Evolutionary conservation across 2,329 filamentous ascomycete genomes (phyloP).

Genomic region (Aureobasidium sp.): DNA sequence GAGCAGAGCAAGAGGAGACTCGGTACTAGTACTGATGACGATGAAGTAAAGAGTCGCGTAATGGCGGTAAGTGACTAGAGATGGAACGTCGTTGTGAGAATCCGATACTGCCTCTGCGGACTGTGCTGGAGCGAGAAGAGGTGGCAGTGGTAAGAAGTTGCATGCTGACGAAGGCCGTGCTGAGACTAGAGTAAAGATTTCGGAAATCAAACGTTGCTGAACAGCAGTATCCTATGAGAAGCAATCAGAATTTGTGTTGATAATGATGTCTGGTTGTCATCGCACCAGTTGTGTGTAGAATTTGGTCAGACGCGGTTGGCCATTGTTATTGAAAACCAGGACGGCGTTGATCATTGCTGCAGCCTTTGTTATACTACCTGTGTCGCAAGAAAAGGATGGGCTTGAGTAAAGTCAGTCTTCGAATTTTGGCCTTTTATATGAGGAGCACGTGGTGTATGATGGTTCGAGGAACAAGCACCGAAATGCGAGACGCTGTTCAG

Average conservation of each 20-base stretch:
- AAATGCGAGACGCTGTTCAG: background rate
- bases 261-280: slow-evolving; percentile 10
- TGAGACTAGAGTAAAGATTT: slow-evolving; percentile 94
- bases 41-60: slow-evolving; percentile 99
- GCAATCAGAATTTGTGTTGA: background rate
- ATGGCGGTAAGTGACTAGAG: slow-evolving; percentile 93
- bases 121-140: slow-evolving; percentile 23
- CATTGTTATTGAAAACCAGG: slow-evolving; percentile 96
- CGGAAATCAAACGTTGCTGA: slow-evolving; percentile 90
- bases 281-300: slow-evolving; percentile 90
- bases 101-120: slow-evolving; percentile 45
- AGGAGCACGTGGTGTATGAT: slow-evolving; percentile 6
- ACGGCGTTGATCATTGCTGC: slow-evolving; percentile 90
- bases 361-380: background rate
- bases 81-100: slow-evolving; percentile 79
- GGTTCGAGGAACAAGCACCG: slow-evolving; percentile 2
- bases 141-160: slow-evolving; percentile 75
- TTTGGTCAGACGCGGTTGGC: slow-evolving; percentile 89
- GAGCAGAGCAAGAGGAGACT: slow-evolving; percentile 89
- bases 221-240: slow-evolving; percentile 78
- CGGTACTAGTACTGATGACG: slow-evolving; percentile 90
- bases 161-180: slow-evolving; percentile 87
- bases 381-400: no score
- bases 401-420: background rate
- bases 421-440: background rate